phyloP scores from a whole-genome alignment of 1,284 basidiomycete genomes.

The Boletus holoroseus region DNA sequence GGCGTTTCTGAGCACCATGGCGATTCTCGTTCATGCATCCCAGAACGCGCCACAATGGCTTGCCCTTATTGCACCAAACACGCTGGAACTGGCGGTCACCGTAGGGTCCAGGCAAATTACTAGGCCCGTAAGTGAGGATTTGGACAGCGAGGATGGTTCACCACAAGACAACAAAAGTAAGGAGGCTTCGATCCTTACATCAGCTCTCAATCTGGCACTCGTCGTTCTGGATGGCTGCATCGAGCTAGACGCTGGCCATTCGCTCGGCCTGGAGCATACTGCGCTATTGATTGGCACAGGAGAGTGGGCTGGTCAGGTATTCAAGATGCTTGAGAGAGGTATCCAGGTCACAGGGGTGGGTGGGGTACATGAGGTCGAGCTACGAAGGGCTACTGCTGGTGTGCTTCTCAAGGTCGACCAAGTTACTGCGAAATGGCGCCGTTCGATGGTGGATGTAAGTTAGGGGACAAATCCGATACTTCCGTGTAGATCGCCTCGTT shows the following conservation, averaged over 20 bases:
- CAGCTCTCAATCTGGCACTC: conserved; percentile 73
- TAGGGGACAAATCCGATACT: conserved; percentile 1
- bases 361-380: conserved; percentile 53
- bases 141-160: conserved; percentile 34
- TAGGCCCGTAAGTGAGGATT: conserved; percentile 40
- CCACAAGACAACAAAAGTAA: conserved; percentile 31
- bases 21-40: conserved; percentile 78
- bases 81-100: conserved; percentile 76
- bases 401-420: conserved; percentile 78
- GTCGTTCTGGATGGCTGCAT: conserved; percentile 71
- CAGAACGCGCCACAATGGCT: conserved; percentile 77
- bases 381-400: conserved; percentile 70
- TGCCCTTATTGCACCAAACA: conserved; percentile 71
- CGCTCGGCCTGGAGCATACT: conserved; percentile 71
- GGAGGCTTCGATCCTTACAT: conserved; percentile 67
- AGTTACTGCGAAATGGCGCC: conserved; percentile 68
- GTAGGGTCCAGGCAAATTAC: conserved; percentile 66
- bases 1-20: conserved; percentile 71
- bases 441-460: conserved; percentile 54
- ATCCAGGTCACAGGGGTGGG: conserved; percentile 57
- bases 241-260: conserved; percentile 71
- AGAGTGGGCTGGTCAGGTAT: conserved; percentile 77
- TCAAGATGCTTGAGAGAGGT: conserved; percentile 63
- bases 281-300: conserved; percentile 64
- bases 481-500: not conserved